phyloP scores from a whole-genome alignment of 2,329 filamentous ascomycete species.

The Tricladium varicosporioides region DNA sequence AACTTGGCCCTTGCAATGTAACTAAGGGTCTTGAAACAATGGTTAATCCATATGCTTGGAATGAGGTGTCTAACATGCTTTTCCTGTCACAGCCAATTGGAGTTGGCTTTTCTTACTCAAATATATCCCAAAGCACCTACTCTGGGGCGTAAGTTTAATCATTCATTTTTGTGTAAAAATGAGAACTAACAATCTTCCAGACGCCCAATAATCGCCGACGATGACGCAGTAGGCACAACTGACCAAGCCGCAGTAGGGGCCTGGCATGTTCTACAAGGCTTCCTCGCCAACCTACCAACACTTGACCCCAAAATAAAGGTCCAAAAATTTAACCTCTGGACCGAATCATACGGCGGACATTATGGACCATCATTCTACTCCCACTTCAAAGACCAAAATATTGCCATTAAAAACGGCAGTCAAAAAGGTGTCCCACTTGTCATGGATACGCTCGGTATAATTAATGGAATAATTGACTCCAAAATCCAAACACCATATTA shows the following conservation, averaged over 20 bases:
- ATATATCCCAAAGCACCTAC: slow-evolving; percentile 33
- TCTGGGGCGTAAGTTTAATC: background rate
- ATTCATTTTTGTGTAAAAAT: no score
- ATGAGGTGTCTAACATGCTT: slow-evolving; percentile 53
- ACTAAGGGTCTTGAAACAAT: slow-evolving; percentile 41
- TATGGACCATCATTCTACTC: slow-evolving; percentile 61
- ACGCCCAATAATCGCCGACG: background rate
- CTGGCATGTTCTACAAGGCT: slow-evolving; percentile 43
- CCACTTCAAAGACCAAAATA: slow-evolving; percentile 58
- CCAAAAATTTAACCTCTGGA: slow-evolving; percentile 60
- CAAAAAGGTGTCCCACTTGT: slow-evolving; percentile 48
- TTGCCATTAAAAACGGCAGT: slow-evolving; percentile 46
- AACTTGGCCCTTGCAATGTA: slow-evolving; percentile 47
- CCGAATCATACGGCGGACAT: slow-evolving; percentile 66
- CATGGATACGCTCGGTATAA: slow-evolving; percentile 57
- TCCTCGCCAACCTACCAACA: slow-evolving; percentile 1
- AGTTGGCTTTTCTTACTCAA: slow-evolving; percentile 53
- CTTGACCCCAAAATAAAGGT: slow-evolving; percentile 19
- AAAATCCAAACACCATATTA: slow-evolving; percentile 46
- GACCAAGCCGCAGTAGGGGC: slow-evolving; percentile 16
- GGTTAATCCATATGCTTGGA: slow-evolving; percentile 59
- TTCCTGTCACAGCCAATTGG: slow-evolving; percentile 60
- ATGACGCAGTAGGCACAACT: background rate
- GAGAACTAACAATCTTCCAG: background rate
- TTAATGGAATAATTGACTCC: slow-evolving; percentile 67